Conservation (phyloP, 164 flowering plant species). For the Nymphaea thermarum region DNA sequence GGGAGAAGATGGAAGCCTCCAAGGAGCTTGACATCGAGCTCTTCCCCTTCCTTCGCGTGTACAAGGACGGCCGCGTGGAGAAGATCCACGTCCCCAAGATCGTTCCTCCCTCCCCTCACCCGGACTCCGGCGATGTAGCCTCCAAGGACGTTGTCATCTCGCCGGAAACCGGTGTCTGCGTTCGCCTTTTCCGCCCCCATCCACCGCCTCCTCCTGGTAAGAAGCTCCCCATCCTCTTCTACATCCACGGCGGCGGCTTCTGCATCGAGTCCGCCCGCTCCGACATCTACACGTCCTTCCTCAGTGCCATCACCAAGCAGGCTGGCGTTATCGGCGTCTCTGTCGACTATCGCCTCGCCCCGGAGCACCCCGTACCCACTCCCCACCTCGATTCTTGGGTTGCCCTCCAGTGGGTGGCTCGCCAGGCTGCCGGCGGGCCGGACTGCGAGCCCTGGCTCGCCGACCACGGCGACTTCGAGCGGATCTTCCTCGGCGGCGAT, state of each 20-base stretch:
- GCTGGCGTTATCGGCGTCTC: constrained; percentile 27
- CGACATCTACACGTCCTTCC: constrained; percentile 11
- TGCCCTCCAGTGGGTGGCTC: constrained; percentile 38
- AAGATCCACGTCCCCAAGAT: constrained; percentile 5
- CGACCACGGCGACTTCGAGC: constrained; percentile 21
- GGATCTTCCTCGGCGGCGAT: constrained; percentile 35
- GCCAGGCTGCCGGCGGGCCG: constrained; percentile 11
- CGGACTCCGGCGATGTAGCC: constrained; percentile 10
- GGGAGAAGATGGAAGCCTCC: background rate
- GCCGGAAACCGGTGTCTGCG: constrained; percentile 5
- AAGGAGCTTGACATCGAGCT: background rate
- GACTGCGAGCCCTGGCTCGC: background rate
- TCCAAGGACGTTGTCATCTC: constrained; percentile 18
- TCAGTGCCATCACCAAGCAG: constrained; percentile 16
- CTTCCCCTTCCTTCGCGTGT: constrained; percentile 8
- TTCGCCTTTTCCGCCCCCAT: constrained; percentile 12
- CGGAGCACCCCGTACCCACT: constrained; percentile 34
- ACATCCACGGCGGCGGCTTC: constrained; percentile 56
- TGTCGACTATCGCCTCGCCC: constrained; percentile 47
- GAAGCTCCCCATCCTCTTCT: constrained; percentile 34
- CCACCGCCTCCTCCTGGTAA: background rate
- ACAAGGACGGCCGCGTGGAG: constrained; percentile 21
- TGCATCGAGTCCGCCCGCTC: constrained; percentile 33
- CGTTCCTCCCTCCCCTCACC: constrained; percentile 11
- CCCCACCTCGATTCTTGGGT: constrained; percentile 50